phyloP scores from a whole-genome alignment of 2,329 filamentous ascomycete species.

The Fusarium albidum region DNA sequence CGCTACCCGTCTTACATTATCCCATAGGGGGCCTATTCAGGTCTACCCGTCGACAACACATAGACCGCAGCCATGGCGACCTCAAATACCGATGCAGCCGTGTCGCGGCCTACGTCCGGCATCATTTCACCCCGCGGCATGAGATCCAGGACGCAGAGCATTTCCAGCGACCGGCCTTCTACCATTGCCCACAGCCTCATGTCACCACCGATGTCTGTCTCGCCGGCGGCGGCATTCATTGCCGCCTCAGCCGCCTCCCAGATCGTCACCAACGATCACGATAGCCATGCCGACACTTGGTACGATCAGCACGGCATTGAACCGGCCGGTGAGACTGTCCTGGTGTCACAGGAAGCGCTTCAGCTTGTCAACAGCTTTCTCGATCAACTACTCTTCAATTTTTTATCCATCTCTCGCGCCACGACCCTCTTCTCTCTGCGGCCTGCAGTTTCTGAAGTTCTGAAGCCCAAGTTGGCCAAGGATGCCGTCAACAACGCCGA shows the following conservation, averaged over 20 bases:
- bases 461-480: conserved; percentile 88
- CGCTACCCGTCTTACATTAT: conserved; percentile 24
- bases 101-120: conserved; percentile 47
- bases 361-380: conserved; percentile 89
- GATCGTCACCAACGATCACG: conserved; percentile 88
- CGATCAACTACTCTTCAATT: conserved; percentile 90
- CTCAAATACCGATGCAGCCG: conserved; percentile 35
- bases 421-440: conserved; percentile 79
- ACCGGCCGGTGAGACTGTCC: conserved; percentile 71
- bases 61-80: conserved; percentile 40
- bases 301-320: conserved; percentile 74
- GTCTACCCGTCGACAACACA: conserved; percentile 35
- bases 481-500: conserved; percentile 85
- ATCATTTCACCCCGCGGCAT: conserved; percentile 45
- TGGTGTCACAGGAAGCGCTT: conserved; percentile 78
- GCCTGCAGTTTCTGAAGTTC: conserved; percentile 83
- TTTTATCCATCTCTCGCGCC: conserved; percentile 81
- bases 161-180: conserved; percentile 76
- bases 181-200: conserved; percentile 65
- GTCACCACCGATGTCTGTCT: conserved; percentile 72
- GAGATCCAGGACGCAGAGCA: conserved; percentile 66
- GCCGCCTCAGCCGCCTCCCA: conserved; percentile 88
- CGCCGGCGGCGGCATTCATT: conserved; percentile 86
- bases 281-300: conserved; percentile 74
- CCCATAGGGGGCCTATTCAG: conserved; percentile 30